phyloP scores from a whole-genome alignment of 768 basidiomycete species.

The Boletus reticulatus region DNA sequence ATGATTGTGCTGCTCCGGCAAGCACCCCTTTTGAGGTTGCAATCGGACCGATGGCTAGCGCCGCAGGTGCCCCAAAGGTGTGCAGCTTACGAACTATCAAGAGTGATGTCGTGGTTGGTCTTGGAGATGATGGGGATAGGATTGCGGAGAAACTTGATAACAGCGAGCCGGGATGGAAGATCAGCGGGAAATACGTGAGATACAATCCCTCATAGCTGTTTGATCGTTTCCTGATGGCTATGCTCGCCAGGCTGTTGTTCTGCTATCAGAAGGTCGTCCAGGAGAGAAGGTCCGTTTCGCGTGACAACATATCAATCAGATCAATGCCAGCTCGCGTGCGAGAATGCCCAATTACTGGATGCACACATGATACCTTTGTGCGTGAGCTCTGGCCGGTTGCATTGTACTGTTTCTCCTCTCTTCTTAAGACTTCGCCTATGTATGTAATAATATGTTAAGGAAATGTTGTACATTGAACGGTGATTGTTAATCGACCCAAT shows the following conservation, averaged over 20 bases:
- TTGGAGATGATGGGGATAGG: slow-evolving; percentile 65
- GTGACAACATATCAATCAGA: slow-evolving; percentile 21
- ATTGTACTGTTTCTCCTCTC: neutral
- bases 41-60: slow-evolving; percentile 89
- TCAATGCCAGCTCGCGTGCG: neutral
- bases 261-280: slow-evolving; percentile 84
- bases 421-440: neutral
- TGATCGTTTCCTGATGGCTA: slow-evolving; percentile 13
- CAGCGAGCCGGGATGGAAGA: slow-evolving; percentile 92
- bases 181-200: slow-evolving; percentile 93
- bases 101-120: slow-evolving; percentile 90
- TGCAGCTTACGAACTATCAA: slow-evolving; percentile 91
- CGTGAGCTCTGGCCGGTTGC: neutral
- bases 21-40: slow-evolving; percentile 87
- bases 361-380: slow-evolving; percentile 1
- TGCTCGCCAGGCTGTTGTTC: slow-evolving; percentile 68
- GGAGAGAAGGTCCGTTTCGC: slow-evolving; percentile 85
- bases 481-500: neutral
- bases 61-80: slow-evolving; percentile 83
- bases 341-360: neutral
- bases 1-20: slow-evolving; percentile 82
- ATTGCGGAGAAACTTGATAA: slow-evolving; percentile 79
- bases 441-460: neutral
- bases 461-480: neutral
- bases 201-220: neutral